Base-by-base conservation (phyloP, 1,139 yeast genomes). In the Pichia sp. region DNA sequence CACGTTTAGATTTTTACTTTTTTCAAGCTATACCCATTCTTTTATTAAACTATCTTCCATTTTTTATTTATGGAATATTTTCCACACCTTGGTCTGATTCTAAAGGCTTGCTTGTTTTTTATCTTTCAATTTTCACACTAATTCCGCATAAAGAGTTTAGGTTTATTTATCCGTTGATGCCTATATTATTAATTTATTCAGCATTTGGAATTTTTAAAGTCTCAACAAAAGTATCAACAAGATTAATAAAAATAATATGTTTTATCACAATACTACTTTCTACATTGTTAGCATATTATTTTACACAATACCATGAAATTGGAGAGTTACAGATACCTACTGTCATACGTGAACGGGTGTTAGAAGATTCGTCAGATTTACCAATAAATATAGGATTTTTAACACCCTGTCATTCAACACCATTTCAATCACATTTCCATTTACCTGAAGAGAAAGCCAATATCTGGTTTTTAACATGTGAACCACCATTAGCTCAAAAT, bases 341-440 rank as follows among this genome's bases (percentile, higher is more conserved):
- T 67, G 76, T 5, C 7, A 34, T 24, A 8, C 33, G 27, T 11
- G 13, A 26, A 4, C 9, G n/a, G 13, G 31, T 36, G 4, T 7
- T 16, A 7, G 6, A 15, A 5, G 31, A 34, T 10, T 15, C n/a
- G n/a, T n/a, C 14, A 20, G n/a, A 11, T 11, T 18, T 11, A 13
- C 9, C 23, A 6, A n/a, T 4, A 15, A 28, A 22, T 5, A 7
- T 88, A 32, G 95, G 95, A 1, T 82, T 91, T 50, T 60, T 93
- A 16, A 86, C 89, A 57, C 98, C 99, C 0, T 93, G 98, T 55
- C 98, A 93, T 60, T 89, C 97, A 0, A 89, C 97, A 0, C 98
- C 98, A 3, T 86, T 95, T 82, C 96, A 87, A 56, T 76, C 94
- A 28, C 79, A 83, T 54, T 62, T 93, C 33, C 96, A 88, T 54